Conservation (phyloP, 202 grass and related monocot species). For the Zoysia matrella region DNA sequence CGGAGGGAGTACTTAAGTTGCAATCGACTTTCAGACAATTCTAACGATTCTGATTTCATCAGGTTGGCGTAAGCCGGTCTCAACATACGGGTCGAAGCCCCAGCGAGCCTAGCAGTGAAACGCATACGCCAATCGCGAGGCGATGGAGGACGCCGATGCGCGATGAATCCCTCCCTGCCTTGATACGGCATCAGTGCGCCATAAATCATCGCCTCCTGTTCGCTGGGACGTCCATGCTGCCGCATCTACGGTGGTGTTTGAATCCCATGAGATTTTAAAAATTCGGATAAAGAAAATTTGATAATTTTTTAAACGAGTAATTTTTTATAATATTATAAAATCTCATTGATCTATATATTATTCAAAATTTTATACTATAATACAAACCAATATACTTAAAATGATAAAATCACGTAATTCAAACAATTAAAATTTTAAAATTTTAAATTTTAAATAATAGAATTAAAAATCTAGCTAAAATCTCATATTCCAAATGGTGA, state of each 20-base stretch:
- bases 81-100: too few relatives aligned
- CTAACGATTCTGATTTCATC: background rate
- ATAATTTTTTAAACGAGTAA: too few relatives aligned
- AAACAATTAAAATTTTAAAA: too few relatives aligned
- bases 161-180: conserved; percentile 35
- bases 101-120: background rate
- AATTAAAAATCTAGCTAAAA: background rate
- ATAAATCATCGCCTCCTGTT: conserved; percentile 48
- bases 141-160: background rate
- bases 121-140: background rate
- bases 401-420: too few relatives aligned
- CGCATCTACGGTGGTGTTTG: conserved; percentile 23
- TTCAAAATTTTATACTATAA: too few relatives aligned
- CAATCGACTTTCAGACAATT: background rate
- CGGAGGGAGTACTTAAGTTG: too few relatives aligned
- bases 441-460: too few relatives aligned
- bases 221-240: conserved; percentile 32
- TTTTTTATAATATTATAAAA: too few relatives aligned
- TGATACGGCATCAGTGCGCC: conserved; percentile 22
- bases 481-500: conserved; percentile 12
- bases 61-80: too few relatives aligned
- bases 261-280: background rate
- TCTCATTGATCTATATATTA: too few relatives aligned
- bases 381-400: too few relatives aligned
- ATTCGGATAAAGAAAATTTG: too few relatives aligned